phyloP scores from a whole-genome alignment of 768 basidiomycete species.

The Mycena leptocephala region DNA sequence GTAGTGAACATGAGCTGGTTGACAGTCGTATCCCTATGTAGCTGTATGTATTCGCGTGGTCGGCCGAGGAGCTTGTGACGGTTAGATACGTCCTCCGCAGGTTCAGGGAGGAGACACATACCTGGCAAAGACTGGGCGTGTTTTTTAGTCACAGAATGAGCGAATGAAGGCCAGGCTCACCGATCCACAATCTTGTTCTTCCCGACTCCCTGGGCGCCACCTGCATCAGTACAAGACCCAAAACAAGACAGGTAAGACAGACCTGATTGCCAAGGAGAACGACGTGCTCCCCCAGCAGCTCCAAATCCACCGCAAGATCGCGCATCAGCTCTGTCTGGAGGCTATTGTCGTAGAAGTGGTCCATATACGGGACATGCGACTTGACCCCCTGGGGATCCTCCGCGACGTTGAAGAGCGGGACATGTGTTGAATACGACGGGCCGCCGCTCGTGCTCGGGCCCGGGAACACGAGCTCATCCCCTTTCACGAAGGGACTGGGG shows the following conservation, averaged over 20 bases:
- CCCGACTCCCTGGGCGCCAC: conserved; percentile 67
- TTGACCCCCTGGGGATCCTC: conserved; percentile 70
- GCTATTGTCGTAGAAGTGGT: conserved; percentile 81
- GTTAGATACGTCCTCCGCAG: background rate
- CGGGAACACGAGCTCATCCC: conserved; percentile 63
- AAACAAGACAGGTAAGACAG: conserved; percentile 12
- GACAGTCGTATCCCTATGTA: conserved; percentile 81
- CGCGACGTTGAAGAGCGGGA: conserved; percentile 66
- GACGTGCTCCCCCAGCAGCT: conserved; percentile 74
- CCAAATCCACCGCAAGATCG: conserved; percentile 75
- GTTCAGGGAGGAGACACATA: conserved; percentile 37
- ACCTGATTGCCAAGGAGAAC: conserved; percentile 81
- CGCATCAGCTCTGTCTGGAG: conserved; percentile 79
- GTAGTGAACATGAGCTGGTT: conserved; percentile 82
- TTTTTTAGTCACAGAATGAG: background rate
- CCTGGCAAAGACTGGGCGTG: conserved; percentile 68
- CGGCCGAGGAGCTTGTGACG: conserved; percentile 67
- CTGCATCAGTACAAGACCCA: background rate
- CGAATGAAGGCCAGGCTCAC: conserved; percentile 46
- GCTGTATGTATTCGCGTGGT: conserved; percentile 79
- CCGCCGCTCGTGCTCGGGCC: conserved; percentile 53
- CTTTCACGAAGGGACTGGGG: conserved; percentile 60
- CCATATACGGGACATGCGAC: conserved; percentile 78
- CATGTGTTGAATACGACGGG: conserved; percentile 49
- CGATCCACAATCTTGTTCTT: conserved; percentile 82